Evolutionary conservation across 306 rosid genomes (phyloP).

Genomic region (Prunus kanzakura): DNA sequence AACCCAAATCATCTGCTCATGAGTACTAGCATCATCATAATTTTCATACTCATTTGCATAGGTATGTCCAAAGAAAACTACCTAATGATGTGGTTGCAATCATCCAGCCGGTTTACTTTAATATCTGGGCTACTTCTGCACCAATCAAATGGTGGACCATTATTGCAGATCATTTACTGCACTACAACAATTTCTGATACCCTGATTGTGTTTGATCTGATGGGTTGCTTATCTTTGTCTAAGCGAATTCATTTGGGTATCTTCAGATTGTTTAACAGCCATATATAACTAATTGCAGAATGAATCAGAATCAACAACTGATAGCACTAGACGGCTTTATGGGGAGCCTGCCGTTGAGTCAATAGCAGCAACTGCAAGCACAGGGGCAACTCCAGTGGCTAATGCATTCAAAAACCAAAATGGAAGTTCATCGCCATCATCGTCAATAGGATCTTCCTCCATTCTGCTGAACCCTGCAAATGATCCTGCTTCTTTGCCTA

Average conservation of each 20-base stretch:
- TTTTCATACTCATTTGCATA: not conserved
- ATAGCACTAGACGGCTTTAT: conserved; percentile 24
- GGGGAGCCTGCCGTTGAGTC: conserved; percentile 26
- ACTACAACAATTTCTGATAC: too few species aligned
- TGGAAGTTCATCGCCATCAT: conserved; percentile 32
- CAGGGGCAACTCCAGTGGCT: conserved; percentile 22
- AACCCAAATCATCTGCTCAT: not conserved
- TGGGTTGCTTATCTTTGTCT: not conserved
- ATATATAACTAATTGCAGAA: conserved; percentile 48
- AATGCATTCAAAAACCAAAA: conserved; percentile 26
- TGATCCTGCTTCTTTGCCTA: conserved; percentile 23
- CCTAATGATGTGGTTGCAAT: not conserved
- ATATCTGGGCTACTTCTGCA: not conserved
- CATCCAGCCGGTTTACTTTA: not conserved
- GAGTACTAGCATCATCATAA: not conserved
- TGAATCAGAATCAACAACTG: conserved; percentile 25
- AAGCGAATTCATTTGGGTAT: conserved; percentile 12
- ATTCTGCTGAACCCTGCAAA: conserved; percentile 13
- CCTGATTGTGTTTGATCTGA: not conserved
- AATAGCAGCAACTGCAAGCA: conserved; percentile 27
- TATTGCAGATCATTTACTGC: not conserved
- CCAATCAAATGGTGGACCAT: not conserved
- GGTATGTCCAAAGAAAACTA: not conserved
- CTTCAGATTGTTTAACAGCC: conserved; percentile 20
- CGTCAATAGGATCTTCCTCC: conserved; percentile 20